phyloP scores from a whole-genome alignment of 2,329 filamentous ascomycete species.

The Clarireedia sp. region DNA sequence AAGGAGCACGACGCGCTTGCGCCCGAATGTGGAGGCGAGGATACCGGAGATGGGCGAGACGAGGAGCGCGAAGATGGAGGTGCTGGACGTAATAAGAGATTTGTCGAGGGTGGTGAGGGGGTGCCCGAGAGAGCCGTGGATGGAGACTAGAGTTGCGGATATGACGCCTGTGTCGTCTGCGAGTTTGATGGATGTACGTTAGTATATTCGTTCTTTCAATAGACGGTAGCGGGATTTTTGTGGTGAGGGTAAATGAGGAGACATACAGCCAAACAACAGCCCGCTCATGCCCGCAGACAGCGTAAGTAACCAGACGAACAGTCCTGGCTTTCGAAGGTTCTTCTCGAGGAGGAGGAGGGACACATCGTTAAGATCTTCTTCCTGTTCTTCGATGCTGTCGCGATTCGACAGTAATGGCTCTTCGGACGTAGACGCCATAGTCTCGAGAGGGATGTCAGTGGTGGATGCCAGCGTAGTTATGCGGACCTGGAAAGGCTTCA shows the following conservation, averaged over 20 bases:
- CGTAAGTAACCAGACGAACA: slow-evolving; percentile 55
- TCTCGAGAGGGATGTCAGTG: not conserved
- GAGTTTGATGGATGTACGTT: not conserved
- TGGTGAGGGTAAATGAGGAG: not conserved
- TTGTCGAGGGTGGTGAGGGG: slow-evolving; percentile 56
- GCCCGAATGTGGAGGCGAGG: slow-evolving; percentile 54
- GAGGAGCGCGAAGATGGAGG: slow-evolving; percentile 57
- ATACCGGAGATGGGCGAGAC: slow-evolving; percentile 56
- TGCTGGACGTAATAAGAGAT: slow-evolving; percentile 63
- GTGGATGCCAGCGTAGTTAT: too few species aligned
- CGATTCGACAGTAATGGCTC: slow-evolving; percentile 6
- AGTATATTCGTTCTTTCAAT: too few species aligned
- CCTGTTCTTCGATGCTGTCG: not conserved
- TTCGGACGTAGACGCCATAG: not conserved
- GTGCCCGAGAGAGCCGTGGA: slow-evolving; percentile 48
- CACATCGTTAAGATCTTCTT: slow-evolving; percentile 19
- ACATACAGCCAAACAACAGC: slow-evolving; percentile 56
- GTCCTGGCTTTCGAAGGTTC: slow-evolving; percentile 28
- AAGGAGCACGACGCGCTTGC: slow-evolving; percentile 53
- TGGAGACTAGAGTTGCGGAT: slow-evolving; percentile 58
- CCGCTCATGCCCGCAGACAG: slow-evolving; percentile 60
- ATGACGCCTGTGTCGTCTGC: slow-evolving; percentile 44
- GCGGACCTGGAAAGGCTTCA: too few species aligned
- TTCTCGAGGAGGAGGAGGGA: slow-evolving; percentile 25
- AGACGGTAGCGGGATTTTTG: not conserved